phyloP scores from a whole-genome alignment of 2,329 filamentous ascomycete species.

The Sphaerulina vaccinii region DNA sequence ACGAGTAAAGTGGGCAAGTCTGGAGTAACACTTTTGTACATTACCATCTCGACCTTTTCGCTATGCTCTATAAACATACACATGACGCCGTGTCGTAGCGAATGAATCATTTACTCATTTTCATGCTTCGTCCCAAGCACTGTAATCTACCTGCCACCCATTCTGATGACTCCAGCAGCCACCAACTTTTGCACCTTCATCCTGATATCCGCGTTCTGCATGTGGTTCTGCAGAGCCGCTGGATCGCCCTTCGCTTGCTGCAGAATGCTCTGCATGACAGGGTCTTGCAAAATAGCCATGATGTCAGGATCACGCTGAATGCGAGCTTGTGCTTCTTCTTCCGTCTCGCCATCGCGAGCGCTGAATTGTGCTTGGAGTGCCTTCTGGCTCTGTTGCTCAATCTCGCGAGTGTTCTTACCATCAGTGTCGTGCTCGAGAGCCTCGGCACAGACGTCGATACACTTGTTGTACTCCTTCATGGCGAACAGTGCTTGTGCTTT shows the following conservation, averaged over 20 bases:
- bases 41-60: neutral
- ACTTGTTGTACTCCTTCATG: constrained; percentile 98
- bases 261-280: constrained; percentile 94
- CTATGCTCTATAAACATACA: neutral
- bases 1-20: no score
- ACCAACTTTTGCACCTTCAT: constrained; percentile 93
- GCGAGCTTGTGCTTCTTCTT: constrained; percentile 90
- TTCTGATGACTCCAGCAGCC: constrained; percentile 78
- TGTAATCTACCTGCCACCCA: constrained; percentile 30
- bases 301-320: constrained; percentile 70
- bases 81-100: neutral
- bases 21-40: no score
- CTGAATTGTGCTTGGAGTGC: constrained; percentile 86
- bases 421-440: constrained; percentile 74
- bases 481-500: constrained; percentile 94
- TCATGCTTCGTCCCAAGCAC: neutral
- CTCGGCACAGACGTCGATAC: constrained; percentile 82
- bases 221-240: constrained; percentile 90
- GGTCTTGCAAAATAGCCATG: constrained; percentile 87
- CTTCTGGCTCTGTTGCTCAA: constrained; percentile 92
- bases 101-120: neutral
- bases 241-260: constrained; percentile 95
- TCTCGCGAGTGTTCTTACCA: constrained; percentile 83
- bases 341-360: constrained; percentile 81
- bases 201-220: constrained; percentile 84